Evolutionary conservation across 495 filamentous ascomycete species (phyloP), one percentile per base, ranked within the genome.

Genomic region (Tuber magnatum): DNA sequence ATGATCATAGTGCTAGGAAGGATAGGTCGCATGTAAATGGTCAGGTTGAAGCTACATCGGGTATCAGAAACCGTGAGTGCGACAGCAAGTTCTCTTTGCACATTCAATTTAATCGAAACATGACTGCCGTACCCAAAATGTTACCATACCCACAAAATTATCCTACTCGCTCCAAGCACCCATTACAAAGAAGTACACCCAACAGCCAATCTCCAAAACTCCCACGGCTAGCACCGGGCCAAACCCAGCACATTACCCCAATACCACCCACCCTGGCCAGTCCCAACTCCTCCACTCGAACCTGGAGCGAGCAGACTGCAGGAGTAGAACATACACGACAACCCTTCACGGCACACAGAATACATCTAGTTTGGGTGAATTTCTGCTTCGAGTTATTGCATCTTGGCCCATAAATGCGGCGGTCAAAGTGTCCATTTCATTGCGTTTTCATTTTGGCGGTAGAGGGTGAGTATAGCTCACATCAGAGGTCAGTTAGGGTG

Each of bases 401-500:
- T 93, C 44, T 88, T 87, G 10, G 88, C 85, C 93, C 92, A 96
- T n/a, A 97, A 89, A 42, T 12, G 42, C 14, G 42, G 42, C 3
- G 0, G 88, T 86, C 0, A 86, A 85, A 12, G 88, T 85, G 40
- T 86, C 81, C 0, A 9, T 56, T 2, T 56, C 9, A 28, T 28
- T 7, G 8, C n/a, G 8, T 82, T 93, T 93, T 70, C 86, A 83
- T 48, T 80, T 79, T 22, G 14, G n/a, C 75, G 73, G 32, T 61
- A 83, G 84, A 14, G 85, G 78, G 51, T 56, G 10, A 6, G 14
- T 86, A 84, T 24, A 92, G 85, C 40, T 88, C 85, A 72, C 86
- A 82, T 20, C 94, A 90, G 74, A 97, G 88, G 38, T 86, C 86
- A 78, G 93, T 90, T 35, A 97, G 86, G 2, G 90, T 90, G 77